Base-by-base conservation (phyloP, 345 rosid genomes). In the Eutrema yunnanense region DNA sequence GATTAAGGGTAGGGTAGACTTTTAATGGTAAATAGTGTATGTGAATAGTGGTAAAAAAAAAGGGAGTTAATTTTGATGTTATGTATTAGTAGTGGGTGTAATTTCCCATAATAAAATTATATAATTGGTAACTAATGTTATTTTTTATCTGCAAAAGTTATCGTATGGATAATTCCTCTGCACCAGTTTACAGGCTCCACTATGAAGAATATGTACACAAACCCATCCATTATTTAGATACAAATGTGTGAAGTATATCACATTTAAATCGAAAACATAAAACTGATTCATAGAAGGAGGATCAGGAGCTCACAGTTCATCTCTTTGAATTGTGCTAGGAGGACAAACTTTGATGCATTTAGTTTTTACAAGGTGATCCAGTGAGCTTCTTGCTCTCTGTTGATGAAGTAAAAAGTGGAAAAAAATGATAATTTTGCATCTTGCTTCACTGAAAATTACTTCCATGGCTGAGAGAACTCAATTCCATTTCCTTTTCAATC, bases 401-500 rank as follows among this genome's bases (percentile, higher is more conserved):
- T 41, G 29, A 41, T 42, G 29, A 67, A 30, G 41, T 2, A 49
- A 47, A 34, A 36, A 2, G 33, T 63, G 42, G 47, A n/a, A 50
- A 29, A 46, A 16, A 16, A 16, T 16, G 16, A 16, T 16, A 16
- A 16, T 16, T 16, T 16, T 19, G 27, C 69, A 8, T 10, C 13
- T 29, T 27, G 58, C 50, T 27, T 73, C 44, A 57, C 29, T 65
- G 43, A 66, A 49, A 16, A 49, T 60, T 49, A 29, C 33, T 73
- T 73, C 54, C 33, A 37, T 65, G 71, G 59, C 22, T 32, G 13
- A 76, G 13, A 72, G 65, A 60, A 34, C 73, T 48, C 68, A 57
- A 34, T 62, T 47, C 76, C 68, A 68, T 57, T 60, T 85, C 87
- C 44, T 80, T 75, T 10, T 47, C 69, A 81, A 79, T 73, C 73